Evolutionary conservation across 345 rosid species (phyloP), one percentile per base, ranked within the genome.

Genomic region (Limnanthes douglasii): DNA sequence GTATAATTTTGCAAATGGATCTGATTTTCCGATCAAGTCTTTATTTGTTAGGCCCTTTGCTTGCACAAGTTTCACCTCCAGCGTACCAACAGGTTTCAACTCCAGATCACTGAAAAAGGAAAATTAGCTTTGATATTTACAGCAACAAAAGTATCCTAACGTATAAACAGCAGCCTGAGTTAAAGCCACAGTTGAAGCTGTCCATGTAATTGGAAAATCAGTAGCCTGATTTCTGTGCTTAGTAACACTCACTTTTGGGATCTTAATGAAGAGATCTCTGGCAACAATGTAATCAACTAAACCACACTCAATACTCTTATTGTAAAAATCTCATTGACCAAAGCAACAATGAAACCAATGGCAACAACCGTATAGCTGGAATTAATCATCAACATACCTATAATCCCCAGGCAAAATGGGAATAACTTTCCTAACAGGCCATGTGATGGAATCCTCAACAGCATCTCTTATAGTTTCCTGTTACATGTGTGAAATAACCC

Each of bases 61-160:
- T 59, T 85, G 99, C 39, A 92, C 94, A 57, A 92, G 99, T 71
- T 92, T 92, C 68, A 81, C 99, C 64, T 85, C 96, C 61, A 92
- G 50, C 18, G 40, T 69, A 21, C 99, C 99, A 43, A 64, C 88
- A 5, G 99, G 90, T 60, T 92, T 92, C 15, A 92, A 59, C 72
- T 81, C 99, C 46, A 92, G 64, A 59, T 81, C 83, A 42, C 99
- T 92, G 68, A 45, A 60, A 37, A 54, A 46, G 36, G 43, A 45
- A 61, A 62, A 47, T 32, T 7, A 48, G n/a, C 27, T 41, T 20
- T 26, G 26, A 9, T 13, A 19, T 18, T 25, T 3, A 14, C 34
- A 28, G 20, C 27, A 12, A 17, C 34, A 9, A 54, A 32, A 36
- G 22, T 24, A 19, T 37, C 26, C n/a, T 30, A 22, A 15, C 45